Evolutionary conservation across 2,329 filamentous ascomycete genomes (phyloP), one percentile per base, ranked within the genome.

Genomic region (Botryotinia convoluta): DNA sequence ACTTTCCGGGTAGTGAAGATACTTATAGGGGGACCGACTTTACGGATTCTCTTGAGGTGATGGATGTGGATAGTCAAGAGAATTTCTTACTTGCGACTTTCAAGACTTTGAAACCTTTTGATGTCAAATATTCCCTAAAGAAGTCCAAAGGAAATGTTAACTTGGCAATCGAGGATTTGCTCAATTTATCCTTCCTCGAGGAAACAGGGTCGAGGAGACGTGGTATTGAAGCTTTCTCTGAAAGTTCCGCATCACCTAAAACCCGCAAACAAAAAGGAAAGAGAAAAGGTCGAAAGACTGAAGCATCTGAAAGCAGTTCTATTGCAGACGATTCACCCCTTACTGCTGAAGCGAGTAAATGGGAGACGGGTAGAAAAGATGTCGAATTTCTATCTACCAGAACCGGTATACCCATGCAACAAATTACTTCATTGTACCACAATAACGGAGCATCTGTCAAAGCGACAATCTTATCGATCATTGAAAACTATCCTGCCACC

Each of bases 181-280:
- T 98, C 45, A 97, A 92, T 76, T 86, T 93, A 22, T 89, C 92
- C 32, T 94, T 91, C 79, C 90, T 98, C 7, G 89, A 93, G 73
- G 89, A 94, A 73, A 87, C 85, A 1, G 88, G 88, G 0, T 85
- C 88, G 71, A 84, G 87, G 1, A 84, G 86, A 1, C 95, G 92
- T 80, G 93, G 94, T 0, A 85, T 98, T n/a, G 94, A 98, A 73
- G 94, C 89, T 0, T 97, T 97, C 80, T 90, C 89, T 35, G 86
- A 89, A 57, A 45, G 64, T 35, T 86, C 86, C 0, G 86, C 65
- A 16, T 37, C 68, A 20, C 29, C 74, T 26, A 74, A 73, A 67
- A 63, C 57, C 70, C 77, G 75, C 26, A 85, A 84, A 74, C 81
- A 80, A 48, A 86, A 84, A 76, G 82, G 79, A 73, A 84, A 83